Conservation (phyloP, 2,329 filamentous ascomycete species). For the Stagonosporopsis cucurbitacearum region DNA sequence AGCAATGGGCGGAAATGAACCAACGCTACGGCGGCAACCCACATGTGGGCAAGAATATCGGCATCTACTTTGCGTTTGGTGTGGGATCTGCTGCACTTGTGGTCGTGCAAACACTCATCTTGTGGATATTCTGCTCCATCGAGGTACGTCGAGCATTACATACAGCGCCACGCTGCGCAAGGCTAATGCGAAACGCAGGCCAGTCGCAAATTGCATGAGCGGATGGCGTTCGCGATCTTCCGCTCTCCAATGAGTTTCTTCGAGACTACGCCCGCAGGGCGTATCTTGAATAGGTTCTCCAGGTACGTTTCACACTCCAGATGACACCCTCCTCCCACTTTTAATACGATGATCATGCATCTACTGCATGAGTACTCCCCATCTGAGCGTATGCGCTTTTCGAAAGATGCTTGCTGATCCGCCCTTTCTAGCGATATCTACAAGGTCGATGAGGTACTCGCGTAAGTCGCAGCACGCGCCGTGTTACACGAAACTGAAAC, state of each 20-base stretch:
- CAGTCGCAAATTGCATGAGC: constrained; percentile 92
- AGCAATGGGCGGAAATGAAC: constrained; percentile 88
- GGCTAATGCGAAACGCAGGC: constrained; percentile 61
- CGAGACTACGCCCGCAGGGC: constrained; percentile 93
- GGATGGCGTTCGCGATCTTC: constrained; percentile 98
- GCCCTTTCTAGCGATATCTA: constrained; percentile 69
- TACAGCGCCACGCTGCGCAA: constrained; percentile 17
- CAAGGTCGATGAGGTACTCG: constrained; percentile 88
- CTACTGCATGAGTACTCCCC: background rate
- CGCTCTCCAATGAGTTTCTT: constrained; percentile 99
- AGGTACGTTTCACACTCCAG: constrained; percentile 63
- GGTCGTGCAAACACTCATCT: constrained; percentile 87
- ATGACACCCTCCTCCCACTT: background rate
- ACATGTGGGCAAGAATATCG: constrained; percentile 86
- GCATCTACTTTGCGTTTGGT: constrained; percentile 94
- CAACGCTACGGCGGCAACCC: constrained; percentile 70
- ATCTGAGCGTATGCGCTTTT: background rate
- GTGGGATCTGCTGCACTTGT: constrained; percentile 84
- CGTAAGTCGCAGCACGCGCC: constrained; percentile 53
- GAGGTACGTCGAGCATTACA: constrained; percentile 66
- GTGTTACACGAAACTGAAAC: background rate
- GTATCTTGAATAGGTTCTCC: constrained; percentile 95
- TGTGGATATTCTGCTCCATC: constrained; percentile 99
- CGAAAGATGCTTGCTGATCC: constrained; percentile 8
- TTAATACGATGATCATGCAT: background rate